Evolutionary conservation across 371 early-diverging fungal species (phyloP), one percentile per base, ranked within the genome.

Genomic region (Mortierella sp.): DNA sequence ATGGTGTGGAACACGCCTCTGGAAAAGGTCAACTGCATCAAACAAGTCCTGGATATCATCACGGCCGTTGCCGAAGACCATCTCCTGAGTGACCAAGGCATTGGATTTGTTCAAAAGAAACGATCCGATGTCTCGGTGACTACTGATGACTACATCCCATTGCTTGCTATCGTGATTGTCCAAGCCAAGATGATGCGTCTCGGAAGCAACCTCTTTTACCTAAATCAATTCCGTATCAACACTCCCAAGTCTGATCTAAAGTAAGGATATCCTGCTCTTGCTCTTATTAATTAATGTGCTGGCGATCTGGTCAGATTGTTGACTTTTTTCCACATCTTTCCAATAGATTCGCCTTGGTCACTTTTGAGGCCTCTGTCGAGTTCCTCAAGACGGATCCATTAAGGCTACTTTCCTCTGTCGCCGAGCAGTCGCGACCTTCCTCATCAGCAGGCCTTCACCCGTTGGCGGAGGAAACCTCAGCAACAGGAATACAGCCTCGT

Each of bases 81-180:
- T 56, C 69, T 77, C 21, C 55, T 72, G 69, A 44, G 68, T 48
- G 69, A 62, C 7, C 72, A 72, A 18, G 69, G 72, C 7, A 58
- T 59, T 23, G 72, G 79, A 0, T 77, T 68, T 69, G 57, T 69
- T 12, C 79, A 68, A 21, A 72, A 66, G 52, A 72, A 69, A 26
- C 72, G 79, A 5, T 69, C 72, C 59, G 79, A 77, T 15, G 79
- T 72, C 2, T 86, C 84, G 2, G 87, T 89, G 12, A 89, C 88
- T 1, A 84, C 90, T 12, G 90, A 89, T 66, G 88, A 89, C 61
- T 84, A 88, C 77, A 89, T 89, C 66, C 90, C 90, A 48, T 65
- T 89, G n/a, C 71, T 87, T 29, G 87, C 88, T 7, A 84, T 83
- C 69, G 84, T 84, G 12, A 82, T 88, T 63, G 77, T 87, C 23